Percentiles rank a stretch among this genome's conserved stretches.
phyloP scores from a whole-genome alignment of 441 rosid genomes.

The Euphorbia celastroides region DNA sequence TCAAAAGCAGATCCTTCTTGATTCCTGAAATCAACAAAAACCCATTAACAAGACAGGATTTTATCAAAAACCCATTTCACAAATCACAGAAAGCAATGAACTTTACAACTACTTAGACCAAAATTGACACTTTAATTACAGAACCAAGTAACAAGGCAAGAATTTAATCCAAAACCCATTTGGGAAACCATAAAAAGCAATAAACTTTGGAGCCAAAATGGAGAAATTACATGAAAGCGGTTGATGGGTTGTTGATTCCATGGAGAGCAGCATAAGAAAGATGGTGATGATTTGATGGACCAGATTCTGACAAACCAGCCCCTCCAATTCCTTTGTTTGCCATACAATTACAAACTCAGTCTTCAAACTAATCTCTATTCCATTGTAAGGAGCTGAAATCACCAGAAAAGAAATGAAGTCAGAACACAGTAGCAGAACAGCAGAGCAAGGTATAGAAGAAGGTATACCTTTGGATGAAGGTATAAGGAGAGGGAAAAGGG shows the following conservation, averaged over 20 bases:
- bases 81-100: background rate
- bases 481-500: slow-evolving; percentile 9
- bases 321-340: slow-evolving; percentile 74
- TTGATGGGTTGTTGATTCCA: slow-evolving; percentile 56
- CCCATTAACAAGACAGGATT: background rate
- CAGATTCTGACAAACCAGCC: slow-evolving; percentile 60
- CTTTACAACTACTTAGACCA: background rate
- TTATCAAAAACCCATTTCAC: slow-evolving; percentile 13
- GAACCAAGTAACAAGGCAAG: background rate
- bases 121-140: background rate
- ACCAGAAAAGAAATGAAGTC: slow-evolving; percentile 11
- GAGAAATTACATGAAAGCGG: slow-evolving; percentile 34
- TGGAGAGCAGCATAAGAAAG: slow-evolving; percentile 64
- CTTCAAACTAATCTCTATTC: slow-evolving; percentile 18
- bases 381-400: slow-evolving; percentile 26
- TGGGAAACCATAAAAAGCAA: background rate
- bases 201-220: background rate
- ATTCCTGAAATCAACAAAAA: slow-evolving; percentile 36
- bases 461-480: slow-evolving; percentile 17
- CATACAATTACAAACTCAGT: slow-evolving; percentile 37
- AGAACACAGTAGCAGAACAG: slow-evolving; percentile 12
- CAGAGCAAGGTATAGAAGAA: too few relatives aligned
- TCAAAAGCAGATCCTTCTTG: slow-evolving; percentile 83
- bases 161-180: background rate
- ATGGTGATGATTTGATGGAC: slow-evolving; percentile 62